A percentile compares a stretch with the other conserved stretches of the same genome.
Conservation (phyloP, 129 eudicot genomes). For the Pittosporum tobira region DNA sequence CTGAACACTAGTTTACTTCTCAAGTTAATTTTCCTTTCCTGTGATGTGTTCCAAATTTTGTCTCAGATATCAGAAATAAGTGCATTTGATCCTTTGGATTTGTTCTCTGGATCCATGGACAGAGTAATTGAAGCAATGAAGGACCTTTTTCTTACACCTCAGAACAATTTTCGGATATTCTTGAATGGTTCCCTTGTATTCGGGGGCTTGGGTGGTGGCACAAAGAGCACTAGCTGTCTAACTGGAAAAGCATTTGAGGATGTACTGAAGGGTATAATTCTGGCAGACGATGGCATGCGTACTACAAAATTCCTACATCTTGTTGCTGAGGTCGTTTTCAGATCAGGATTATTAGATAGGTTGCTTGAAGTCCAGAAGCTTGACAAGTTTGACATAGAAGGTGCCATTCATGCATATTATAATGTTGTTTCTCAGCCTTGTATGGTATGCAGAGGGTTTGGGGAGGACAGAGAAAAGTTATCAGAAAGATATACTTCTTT, state of each 20-base stretch:
- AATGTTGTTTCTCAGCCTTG: constrained; percentile 75
- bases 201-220: constrained; percentile 74
- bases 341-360: constrained; percentile 48
- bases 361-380: constrained; percentile 87
- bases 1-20: not conserved
- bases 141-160: constrained; percentile 68
- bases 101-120: constrained; percentile 72
- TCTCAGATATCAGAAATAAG: constrained; percentile 73
- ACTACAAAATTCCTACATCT: constrained; percentile 52
- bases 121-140: constrained; percentile 56
- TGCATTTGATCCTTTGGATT: constrained; percentile 74
- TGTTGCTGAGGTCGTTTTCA: constrained; percentile 50
- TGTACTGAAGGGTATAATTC: constrained; percentile 44
- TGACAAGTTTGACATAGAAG: constrained; percentile 76
- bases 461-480: constrained; percentile 27
- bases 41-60: constrained; percentile 7
- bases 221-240: constrained; percentile 29
- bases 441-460: constrained; percentile 38
- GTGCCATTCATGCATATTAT: constrained; percentile 94
- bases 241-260: constrained; percentile 50
- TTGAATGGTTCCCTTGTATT: constrained; percentile 70
- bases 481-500: constrained; percentile 34
- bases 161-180: constrained; percentile 90
- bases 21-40: not conserved
- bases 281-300: constrained; percentile 58